Percentiles rank a stretch among this genome's conserved stretches.
Evolutionary conservation across 768 basidiomycete species (phyloP).

Genomic region (Tulasnella sp.): DNA sequence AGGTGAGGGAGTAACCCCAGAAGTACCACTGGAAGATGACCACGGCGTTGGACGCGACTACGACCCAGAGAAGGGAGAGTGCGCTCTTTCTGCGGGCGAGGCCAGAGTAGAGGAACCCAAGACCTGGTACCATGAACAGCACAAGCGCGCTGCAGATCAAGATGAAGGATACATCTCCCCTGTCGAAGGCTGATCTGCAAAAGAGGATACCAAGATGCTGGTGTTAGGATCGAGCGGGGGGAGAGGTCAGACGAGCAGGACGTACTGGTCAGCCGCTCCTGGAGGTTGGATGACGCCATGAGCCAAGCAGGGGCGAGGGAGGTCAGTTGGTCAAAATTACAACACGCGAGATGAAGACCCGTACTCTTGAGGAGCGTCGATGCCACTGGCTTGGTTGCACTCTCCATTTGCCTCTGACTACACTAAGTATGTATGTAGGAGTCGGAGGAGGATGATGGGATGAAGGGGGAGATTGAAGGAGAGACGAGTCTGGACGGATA

Average conservation of each 20-base stretch:
- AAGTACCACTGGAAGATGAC: conserved; percentile 82
- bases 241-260: conserved; percentile 2
- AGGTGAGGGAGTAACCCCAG: conserved; percentile 84
- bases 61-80: conserved; percentile 75
- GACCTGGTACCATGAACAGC: conserved; percentile 75
- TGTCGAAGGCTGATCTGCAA: conserved; percentile 28
- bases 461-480: neutral
- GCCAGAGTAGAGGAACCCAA: conserved; percentile 46
- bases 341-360: conserved; percentile 1
- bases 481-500: neutral
- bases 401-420: neutral
- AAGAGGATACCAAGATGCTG: neutral
- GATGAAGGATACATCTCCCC: conserved; percentile 31
- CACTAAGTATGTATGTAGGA: neutral
- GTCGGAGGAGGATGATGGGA: neutral
- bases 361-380: conserved; percentile 8
- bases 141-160: conserved; percentile 46
- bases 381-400: neutral
- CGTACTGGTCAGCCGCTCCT: conserved; percentile 33
- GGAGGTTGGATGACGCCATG: neutral
- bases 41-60: conserved; percentile 71
- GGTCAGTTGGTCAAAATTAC: conserved; percentile 4
- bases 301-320: neutral
- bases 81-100: conserved; percentile 57
- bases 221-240: neutral